Percentiles rank a stretch among this genome's conserved stretches.
phyloP scores from a whole-genome alignment of 306 rosid species.

The Pterocarpus santalinus region DNA sequence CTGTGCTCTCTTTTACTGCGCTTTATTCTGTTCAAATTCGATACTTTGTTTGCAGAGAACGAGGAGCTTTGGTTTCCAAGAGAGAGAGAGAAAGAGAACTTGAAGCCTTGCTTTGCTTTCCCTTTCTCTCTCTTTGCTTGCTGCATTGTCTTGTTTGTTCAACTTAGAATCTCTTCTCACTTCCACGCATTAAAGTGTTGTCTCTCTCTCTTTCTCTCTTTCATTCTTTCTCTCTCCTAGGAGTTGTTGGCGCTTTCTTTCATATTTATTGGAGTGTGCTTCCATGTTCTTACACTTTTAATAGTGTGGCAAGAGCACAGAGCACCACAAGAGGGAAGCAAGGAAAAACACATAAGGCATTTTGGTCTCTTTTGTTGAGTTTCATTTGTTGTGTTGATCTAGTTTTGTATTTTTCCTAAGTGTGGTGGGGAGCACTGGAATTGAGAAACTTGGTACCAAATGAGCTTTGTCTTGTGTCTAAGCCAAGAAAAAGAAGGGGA shows the following conservation, averaged over 20 bases:
- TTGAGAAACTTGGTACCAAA: constrained; percentile 32
- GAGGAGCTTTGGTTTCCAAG: constrained; percentile 68
- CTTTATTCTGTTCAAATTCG: constrained; percentile 92
- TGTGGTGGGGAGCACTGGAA: neutral
- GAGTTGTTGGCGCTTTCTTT: constrained; percentile 49
- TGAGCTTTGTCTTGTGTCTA: constrained; percentile 46
- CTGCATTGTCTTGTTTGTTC: constrained; percentile 89
- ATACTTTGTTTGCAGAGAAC: constrained; percentile 87
- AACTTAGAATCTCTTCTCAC: constrained; percentile 87
- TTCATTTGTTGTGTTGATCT: constrained; percentile 6
- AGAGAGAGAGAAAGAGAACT: constrained; percentile 52
- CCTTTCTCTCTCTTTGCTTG: constrained; percentile 54
- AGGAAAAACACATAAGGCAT: constrained; percentile 39
- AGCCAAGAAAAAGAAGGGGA: constrained; percentile 12
- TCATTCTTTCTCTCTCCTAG: constrained; percentile 47
- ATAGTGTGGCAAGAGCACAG: constrained; percentile 44
- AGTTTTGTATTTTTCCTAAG: neutral
- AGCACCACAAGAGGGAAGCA: constrained; percentile 46
- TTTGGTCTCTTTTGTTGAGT: constrained; percentile 43
- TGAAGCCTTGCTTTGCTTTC: constrained; percentile 39
- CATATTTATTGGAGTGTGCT: constrained; percentile 56
- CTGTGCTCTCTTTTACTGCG: constrained; percentile 48
- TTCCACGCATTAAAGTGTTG: constrained; percentile 75
- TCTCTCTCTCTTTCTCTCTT: constrained; percentile 54
- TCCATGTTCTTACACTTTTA: constrained; percentile 51